Percentiles rank a stretch among this genome's conserved stretches.
Conservation (phyloP, 106 monocot genomes). For the Dioscorea alata region DNA sequence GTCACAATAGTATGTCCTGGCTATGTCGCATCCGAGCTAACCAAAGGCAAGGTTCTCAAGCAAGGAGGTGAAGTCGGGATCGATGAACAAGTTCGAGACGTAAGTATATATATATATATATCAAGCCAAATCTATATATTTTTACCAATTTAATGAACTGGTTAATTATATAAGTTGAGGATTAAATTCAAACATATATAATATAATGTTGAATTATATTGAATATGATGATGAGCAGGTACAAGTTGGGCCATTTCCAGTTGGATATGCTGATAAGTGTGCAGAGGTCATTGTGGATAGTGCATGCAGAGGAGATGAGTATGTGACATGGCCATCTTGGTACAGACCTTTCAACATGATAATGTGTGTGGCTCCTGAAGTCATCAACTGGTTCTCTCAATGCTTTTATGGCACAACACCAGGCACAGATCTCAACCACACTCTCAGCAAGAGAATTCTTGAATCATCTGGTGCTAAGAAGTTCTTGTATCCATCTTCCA, state of each 20-base stretch:
- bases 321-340: conserved; percentile 72
- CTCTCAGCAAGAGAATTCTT: conserved; percentile 52
- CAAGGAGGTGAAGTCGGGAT: conserved; percentile 50
- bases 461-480: conserved; percentile 48
- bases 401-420: conserved; percentile 32
- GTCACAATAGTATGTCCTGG: conserved; percentile 69
- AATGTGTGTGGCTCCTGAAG: conserved; percentile 54
- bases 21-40: conserved; percentile 67
- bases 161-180: too few relatives aligned
- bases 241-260: conserved; percentile 42
- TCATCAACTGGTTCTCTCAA: conserved; percentile 38
- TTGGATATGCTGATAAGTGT: conserved; percentile 28
- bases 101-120: too few relatives aligned
- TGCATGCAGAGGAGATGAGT: conserved; percentile 52
- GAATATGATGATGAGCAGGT: conserved; percentile 22
- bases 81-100: conserved; percentile 52
- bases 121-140: too few relatives aligned
- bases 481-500: conserved; percentile 61
- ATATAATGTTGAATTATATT: not conserved
- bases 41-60: conserved; percentile 60
- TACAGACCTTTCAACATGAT: conserved; percentile 38
- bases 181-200: not conserved
- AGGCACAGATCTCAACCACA: conserved; percentile 14
- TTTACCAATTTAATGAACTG: too few relatives aligned
- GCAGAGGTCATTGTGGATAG: conserved; percentile 47